Evolutionary conservation across 2,329 filamentous ascomycete species (phyloP).

Genomic region (Hyphodiscus sp.): DNA sequence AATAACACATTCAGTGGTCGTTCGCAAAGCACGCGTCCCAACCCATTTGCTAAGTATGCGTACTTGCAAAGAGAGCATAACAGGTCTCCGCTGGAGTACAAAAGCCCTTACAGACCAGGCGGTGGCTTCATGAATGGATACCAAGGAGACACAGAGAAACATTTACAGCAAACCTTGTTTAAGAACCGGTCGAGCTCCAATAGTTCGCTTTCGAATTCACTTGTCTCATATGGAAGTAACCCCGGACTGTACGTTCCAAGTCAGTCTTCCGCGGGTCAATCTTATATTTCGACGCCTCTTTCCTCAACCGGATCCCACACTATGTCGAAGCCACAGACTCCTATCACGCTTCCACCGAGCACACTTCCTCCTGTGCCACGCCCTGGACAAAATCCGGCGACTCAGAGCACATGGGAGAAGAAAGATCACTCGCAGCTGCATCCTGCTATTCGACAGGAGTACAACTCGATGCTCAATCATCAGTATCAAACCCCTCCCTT

Average conservation of each 20-base stretch:
- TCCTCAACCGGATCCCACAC: slow-evolving; percentile 5
- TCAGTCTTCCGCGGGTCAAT: slow-evolving; percentile 3
- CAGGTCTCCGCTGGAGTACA: slow-evolving; percentile 49
- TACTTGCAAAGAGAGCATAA: slow-evolving; percentile 57
- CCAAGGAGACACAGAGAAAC: slow-evolving; percentile 36
- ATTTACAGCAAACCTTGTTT: slow-evolving; percentile 26
- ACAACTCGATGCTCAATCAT: slow-evolving; percentile 22
- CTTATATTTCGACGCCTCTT: slow-evolving; percentile 3
- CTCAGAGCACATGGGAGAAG: slow-evolving; percentile 20
- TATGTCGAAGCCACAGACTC: slow-evolving; percentile 8
- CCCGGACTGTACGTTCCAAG: slow-evolving; percentile 10
- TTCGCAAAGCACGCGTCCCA: slow-evolving; percentile 15
- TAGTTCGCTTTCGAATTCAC: slow-evolving; percentile 5
- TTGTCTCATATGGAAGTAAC: slow-evolving; percentile 9
- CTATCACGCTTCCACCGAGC: background rate
- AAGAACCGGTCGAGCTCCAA: slow-evolving; percentile 10
- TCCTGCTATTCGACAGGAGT: slow-evolving; percentile 34
- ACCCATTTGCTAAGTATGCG: slow-evolving; percentile 31
- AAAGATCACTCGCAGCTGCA: slow-evolving; percentile 27
- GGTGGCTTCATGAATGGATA: slow-evolving; percentile 57
- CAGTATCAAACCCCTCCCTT: slow-evolving; percentile 12
- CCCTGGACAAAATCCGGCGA: slow-evolving; percentile 3
- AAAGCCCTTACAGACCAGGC: slow-evolving; percentile 50
- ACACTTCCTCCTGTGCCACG: no score
- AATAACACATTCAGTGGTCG: slow-evolving; percentile 23